Percentiles rank a stretch among this genome's conserved stretches.
Conservation (phyloP, 306 rosid genomes). For the Carpinus fangiana region DNA sequence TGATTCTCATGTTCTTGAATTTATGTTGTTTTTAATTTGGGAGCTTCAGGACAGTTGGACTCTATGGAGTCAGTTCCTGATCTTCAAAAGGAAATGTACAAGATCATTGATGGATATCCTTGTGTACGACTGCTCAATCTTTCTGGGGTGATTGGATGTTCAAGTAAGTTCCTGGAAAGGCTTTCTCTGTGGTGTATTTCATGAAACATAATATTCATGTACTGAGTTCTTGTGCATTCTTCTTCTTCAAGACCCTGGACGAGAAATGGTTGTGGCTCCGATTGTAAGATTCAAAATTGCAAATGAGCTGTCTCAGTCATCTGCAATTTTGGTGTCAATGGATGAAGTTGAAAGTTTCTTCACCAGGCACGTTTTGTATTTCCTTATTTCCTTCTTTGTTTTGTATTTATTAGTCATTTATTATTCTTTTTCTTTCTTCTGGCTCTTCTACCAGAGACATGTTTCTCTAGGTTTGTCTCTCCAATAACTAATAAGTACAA, state of each 20-base stretch:
- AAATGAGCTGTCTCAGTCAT: conserved; percentile 42
- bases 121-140: conserved; percentile 78
- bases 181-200: conserved; percentile 13
- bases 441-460: background rate
- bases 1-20: background rate
- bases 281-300: conserved; percentile 55
- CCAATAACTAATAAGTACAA: background rate
- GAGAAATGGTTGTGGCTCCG: conserved; percentile 82
- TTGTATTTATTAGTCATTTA: background rate
- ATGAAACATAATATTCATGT: conserved; percentile 5
- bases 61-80: conserved; percentile 91
- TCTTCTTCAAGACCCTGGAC: conserved; percentile 69
- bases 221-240: conserved; percentile 13
- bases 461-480: background rate
- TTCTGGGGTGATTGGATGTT: conserved; percentile 88
- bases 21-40: conserved; percentile 1
- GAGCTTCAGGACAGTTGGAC: conserved; percentile 40
- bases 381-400: conserved; percentile 12
- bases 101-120: conserved; percentile 61
- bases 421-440: background rate
- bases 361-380: conserved; percentile 43
- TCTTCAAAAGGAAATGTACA: conserved; percentile 86
- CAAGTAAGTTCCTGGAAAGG: conserved; percentile 51
- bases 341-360: conserved; percentile 71
- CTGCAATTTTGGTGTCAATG: conserved; percentile 69